Evolutionary conservation across 1,284 basidiomycete species (phyloP).

Genomic region (Malassezia pachydermatis): DNA sequence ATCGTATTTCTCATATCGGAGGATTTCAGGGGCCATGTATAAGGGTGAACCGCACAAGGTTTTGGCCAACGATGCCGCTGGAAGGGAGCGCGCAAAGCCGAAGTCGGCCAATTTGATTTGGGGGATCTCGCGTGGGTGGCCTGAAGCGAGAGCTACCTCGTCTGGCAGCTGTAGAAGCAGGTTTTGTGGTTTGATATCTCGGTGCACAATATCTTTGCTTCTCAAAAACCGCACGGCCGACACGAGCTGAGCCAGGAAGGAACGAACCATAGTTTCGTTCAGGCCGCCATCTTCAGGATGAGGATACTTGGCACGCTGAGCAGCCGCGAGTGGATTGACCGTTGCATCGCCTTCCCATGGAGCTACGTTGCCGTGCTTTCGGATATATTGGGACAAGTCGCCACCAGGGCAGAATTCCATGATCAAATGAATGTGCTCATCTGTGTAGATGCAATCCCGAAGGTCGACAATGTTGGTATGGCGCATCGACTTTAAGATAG

Average conservation of each 20-base stretch:
- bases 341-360: constrained; percentile 19
- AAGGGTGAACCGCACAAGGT: constrained; percentile 93
- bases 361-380: constrained; percentile 30
- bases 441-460: constrained; percentile 83
- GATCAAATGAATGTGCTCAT: constrained; percentile 87
- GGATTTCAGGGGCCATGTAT: constrained; percentile 98
- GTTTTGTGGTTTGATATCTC: constrained; percentile 95
- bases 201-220: constrained; percentile 78
- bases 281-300: constrained; percentile 84
- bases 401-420: constrained; percentile 96
- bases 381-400: constrained; percentile 91
- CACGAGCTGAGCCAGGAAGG: constrained; percentile 88
- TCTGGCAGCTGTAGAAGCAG: constrained; percentile 75
- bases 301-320: constrained; percentile 58
- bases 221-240: constrained; percentile 86
- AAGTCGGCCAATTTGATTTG: constrained; percentile 65
- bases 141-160: constrained; percentile 64
- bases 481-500: constrained; percentile 84
- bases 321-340: constrained; percentile 9
- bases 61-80: constrained; percentile 86
- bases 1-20: constrained; percentile 94
- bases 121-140: constrained; percentile 66
- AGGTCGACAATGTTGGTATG: constrained; percentile 88
- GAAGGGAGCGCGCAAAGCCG: constrained; percentile 86
- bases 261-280: constrained; percentile 78